Percentiles rank a stretch among this genome's conserved stretches.
phyloP scores from a whole-genome alignment of 1,284 basidiomycete species.

The Ustilago crameri region DNA sequence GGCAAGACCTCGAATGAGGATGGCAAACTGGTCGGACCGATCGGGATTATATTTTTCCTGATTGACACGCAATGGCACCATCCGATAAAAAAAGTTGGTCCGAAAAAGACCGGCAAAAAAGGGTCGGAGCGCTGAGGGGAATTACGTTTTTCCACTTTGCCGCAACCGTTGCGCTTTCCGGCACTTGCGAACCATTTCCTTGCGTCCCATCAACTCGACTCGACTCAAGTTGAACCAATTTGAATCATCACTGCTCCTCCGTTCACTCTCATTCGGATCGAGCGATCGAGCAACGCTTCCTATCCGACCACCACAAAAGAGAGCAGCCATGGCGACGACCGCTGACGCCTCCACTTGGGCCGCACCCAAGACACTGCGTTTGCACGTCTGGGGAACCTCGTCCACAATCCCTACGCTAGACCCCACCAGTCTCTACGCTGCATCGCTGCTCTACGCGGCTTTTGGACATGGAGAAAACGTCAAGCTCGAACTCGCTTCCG shows the following conservation, averaged over 20 bases:
- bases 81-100: background rate
- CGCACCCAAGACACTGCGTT: conserved; percentile 12
- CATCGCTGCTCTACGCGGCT: conserved; percentile 45
- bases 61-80: too few relatives aligned
- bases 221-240: background rate
- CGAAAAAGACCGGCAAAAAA: background rate
- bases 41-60: background rate
- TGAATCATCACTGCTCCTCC: too few relatives aligned
- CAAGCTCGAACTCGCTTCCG: conserved; percentile 33
- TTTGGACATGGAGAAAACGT: conserved; percentile 7
- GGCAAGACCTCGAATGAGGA: too few relatives aligned
- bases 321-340: conserved; percentile 4
- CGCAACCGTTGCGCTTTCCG: background rate
- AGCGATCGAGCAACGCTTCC: background rate
- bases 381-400: conserved; percentile 41
- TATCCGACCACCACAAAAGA: background rate
- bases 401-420: conserved; percentile 50
- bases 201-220: too few relatives aligned
- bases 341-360: conserved; percentile 6
- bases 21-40: background rate
- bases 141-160: conserved; percentile 18
- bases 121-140: conserved; percentile 2
- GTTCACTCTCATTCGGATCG: too few relatives aligned
- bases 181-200: background rate
- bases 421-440: conserved; percentile 54